Conservation (phyloP, 371 early-diverging fungal species). For the Apophysomyces trapeziformis region DNA sequence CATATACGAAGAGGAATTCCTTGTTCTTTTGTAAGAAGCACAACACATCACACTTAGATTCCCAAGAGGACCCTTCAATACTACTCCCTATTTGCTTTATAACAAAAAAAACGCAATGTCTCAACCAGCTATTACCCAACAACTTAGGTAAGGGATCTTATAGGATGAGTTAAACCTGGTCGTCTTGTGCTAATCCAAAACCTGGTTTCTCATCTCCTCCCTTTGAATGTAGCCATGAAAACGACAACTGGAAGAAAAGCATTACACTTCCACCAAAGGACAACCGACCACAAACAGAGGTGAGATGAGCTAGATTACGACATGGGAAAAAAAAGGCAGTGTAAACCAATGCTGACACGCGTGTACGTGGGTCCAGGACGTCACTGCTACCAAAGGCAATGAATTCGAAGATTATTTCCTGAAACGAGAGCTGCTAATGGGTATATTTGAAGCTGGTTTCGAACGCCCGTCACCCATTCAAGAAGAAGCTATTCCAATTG, state of each 20-base stretch:
- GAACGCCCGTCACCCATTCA: constrained; percentile 99
- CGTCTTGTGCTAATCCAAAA: not conserved
- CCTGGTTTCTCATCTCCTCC: not conserved
- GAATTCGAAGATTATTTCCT: constrained; percentile 97
- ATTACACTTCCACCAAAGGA: constrained; percentile 81
- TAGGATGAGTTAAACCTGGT: not conserved
- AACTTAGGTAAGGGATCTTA: not conserved
- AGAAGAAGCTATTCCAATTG: constrained; percentile 98
- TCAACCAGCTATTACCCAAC: constrained; percentile 1
- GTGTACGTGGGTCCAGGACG: constrained; percentile 61
- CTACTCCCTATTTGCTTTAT: too few relatives aligned
- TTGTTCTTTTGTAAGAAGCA: not conserved
- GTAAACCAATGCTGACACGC: not conserved
- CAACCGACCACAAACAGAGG: constrained; percentile 86
- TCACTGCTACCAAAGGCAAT: constrained; percentile 94
- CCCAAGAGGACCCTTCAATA: too few relatives aligned
- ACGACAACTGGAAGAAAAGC: constrained; percentile 75
- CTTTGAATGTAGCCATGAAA: constrained; percentile 49
- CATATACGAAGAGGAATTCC: not conserved
- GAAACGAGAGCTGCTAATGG: constrained; percentile 95
- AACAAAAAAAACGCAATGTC: not conserved
- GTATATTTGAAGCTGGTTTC: constrained; percentile 97
- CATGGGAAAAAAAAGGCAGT: not conserved
- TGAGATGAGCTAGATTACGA: constrained; percentile 23
- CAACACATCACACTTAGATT: not conserved